A percentile compares a stretch with the other conserved stretches of the same genome.
Conservation (phyloP, 371 early-diverging fungal genomes). For the Mucor plumbeus region DNA sequence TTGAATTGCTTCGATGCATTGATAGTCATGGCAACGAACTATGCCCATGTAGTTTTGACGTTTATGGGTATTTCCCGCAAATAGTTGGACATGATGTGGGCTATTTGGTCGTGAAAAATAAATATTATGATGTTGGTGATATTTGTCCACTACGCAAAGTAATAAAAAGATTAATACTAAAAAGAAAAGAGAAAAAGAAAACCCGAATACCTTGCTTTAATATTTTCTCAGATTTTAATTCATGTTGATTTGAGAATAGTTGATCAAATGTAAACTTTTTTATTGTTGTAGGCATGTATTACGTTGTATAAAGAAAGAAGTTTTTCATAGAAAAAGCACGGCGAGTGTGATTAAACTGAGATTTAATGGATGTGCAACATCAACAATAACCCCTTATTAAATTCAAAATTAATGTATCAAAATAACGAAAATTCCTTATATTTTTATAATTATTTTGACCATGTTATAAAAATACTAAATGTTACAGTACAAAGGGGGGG, state of each 20-base stretch:
- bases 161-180: not conserved
- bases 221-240: not conserved
- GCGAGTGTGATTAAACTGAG: not conserved
- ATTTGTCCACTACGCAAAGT: not conserved
- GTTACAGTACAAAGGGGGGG: not conserved
- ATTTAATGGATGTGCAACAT: not conserved
- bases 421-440: not conserved
- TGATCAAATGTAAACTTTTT: not conserved
- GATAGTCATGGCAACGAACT: not conserved
- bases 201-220: not conserved
- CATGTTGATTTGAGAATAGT: not conserved
- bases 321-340: not conserved
- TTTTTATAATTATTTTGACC: not conserved
- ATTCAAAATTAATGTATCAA: not conserved
- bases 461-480: not conserved
- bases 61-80: not conserved
- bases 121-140: not conserved
- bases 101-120: not conserved
- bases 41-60: not conserved
- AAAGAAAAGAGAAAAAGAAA: not conserved
- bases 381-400: not conserved
- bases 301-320: not conserved
- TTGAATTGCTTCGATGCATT: slow-evolving; percentile 1
- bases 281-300: not conserved
- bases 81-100: not conserved